Conservation (phyloP, 768 basidiomycete species). For the Sistotremastrum niveocremeum region DNA sequence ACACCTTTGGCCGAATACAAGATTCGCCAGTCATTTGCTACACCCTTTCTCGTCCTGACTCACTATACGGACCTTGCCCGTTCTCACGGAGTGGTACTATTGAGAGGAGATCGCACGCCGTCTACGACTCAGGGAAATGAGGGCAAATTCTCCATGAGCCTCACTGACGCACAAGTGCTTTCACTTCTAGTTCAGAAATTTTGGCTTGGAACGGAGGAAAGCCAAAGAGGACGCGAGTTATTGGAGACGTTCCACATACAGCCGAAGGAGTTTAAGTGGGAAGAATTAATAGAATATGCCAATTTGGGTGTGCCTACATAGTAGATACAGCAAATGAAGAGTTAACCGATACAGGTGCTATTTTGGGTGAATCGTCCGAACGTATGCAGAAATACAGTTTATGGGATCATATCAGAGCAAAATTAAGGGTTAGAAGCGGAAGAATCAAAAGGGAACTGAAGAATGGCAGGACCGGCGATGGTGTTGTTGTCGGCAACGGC, state of each 20-base stretch:
- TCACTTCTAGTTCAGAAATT: conserved; percentile 74
- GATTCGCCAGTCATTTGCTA: conserved; percentile 66
- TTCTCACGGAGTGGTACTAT: conserved; percentile 69
- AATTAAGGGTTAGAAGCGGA: too few species aligned
- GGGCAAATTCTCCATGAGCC: conserved; percentile 47
- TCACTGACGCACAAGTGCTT: conserved; percentile 76
- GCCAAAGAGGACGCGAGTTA: conserved; percentile 31
- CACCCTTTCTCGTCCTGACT: conserved; percentile 82
- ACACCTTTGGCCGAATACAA: conserved; percentile 94
- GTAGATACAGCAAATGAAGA: too few species aligned
- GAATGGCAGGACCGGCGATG: conserved; percentile 43
- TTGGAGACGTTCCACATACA: conserved; percentile 64
- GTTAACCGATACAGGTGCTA: too few species aligned
- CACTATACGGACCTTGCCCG: conserved; percentile 80
- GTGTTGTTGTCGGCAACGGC: conserved; percentile 31
- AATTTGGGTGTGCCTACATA: background rate
- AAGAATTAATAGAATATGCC: conserved; percentile 49
- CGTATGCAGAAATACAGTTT: too few species aligned
- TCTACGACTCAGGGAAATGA: conserved; percentile 19
- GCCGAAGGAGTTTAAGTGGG: conserved; percentile 72
- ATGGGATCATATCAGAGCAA: too few species aligned
- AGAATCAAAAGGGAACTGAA: conserved; percentile 25
- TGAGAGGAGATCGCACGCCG: conserved; percentile 86
- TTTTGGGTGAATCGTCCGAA: too few species aligned
- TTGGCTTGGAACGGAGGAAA: conserved; percentile 36